phyloP scores from a whole-genome alignment of 805 yeast genomes.

The Wickerhamiella shivajii region DNA sequence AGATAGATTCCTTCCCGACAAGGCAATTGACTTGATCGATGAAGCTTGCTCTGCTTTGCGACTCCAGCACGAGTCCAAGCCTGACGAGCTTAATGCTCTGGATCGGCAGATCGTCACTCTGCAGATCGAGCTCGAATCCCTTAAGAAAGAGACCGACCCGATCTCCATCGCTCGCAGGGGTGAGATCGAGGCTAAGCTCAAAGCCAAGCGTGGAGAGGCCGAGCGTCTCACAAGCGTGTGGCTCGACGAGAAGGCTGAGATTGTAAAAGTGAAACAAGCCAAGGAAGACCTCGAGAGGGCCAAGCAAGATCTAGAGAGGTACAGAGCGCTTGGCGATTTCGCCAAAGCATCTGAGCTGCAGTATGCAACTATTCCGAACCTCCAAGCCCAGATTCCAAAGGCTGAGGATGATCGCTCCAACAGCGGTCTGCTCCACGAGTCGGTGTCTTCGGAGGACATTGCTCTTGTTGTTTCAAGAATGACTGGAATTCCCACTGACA shows the following conservation, averaged over 20 bases:
- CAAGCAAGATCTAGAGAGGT: conserved; percentile 63
- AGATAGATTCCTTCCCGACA: conserved; percentile 85
- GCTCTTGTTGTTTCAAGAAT: conserved; percentile 82
- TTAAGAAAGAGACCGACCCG: conserved; percentile 83
- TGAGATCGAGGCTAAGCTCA: conserved; percentile 56
- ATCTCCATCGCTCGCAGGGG: conserved; percentile 63
- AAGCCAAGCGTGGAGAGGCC: conserved; percentile 47
- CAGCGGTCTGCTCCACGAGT: conserved; percentile 54
- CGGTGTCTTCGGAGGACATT: conserved; percentile 88
- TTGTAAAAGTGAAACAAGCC: conserved; percentile 64
- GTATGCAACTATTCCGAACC: conserved; percentile 70
- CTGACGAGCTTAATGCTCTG: conserved; percentile 79
- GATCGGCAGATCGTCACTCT: conserved; percentile 87
- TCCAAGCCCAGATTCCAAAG: conserved; percentile 46
- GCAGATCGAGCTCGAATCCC: conserved; percentile 85
- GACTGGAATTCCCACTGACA: conserved; percentile 91
- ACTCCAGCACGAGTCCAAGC: conserved; percentile 91
- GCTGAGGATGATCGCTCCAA: conserved; percentile 17
- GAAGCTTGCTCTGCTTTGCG: conserved; percentile 94
- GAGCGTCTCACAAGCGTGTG: conserved; percentile 64
- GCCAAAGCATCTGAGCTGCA: conserved; percentile 80
- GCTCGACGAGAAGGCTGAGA: conserved; percentile 67
- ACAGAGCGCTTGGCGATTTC: conserved; percentile 74
- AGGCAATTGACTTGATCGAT: conserved; percentile 91
- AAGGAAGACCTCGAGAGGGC: conserved; percentile 78